Base-by-base conservation (phyloP, 768 basidiomycete species). In the Xerocomellus dryophilus region DNA sequence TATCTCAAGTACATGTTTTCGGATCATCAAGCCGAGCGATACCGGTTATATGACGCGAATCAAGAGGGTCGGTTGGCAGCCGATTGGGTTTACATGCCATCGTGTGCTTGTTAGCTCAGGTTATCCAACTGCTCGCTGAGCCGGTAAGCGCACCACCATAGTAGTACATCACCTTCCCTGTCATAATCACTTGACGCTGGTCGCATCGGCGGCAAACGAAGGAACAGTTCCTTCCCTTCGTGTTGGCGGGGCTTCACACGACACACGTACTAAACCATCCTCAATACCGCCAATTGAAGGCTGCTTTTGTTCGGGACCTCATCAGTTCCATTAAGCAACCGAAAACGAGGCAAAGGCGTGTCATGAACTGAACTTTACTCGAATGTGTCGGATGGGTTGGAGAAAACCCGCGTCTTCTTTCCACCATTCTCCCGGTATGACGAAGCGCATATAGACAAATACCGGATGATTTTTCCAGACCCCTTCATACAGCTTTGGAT, bases 311-410 rank as follows among this genome's bases (percentile, higher is more conserved):
- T 42, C 38, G 43, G 57, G 43, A 36, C 38, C 45, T 62, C 60
- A 48, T 62, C 60, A 48, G 52, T 57, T 63, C 60, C 46, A 46
- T 47, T 27, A 40, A 51, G 44, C 60, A 60, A 43, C 53, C 54
- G 56, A 61, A 51, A 68, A 68, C 58, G 65, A 56, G 64, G 66
- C 49, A 43, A 45, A 49, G 44, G 57, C 53, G 27, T 65, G 66
- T 50, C 21, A 18, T 34, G 32, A 66, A 66, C 66, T 39, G 54
- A 56, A 65, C 61, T 39, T 58, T 62, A 39, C 34, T 41, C 14
- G 36, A 29, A 23, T n/a, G 21, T n/a, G 38, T 21, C 23, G 20
- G 35, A 43, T 40, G 36, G n/a, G n/a, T 15, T 35, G 2, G 5
- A 43, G 20, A 53, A 44, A 36, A 39, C 43, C 54, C 9, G 61